These are phyloP conservation scores for Suillus fuscotomentosus DNA, from an alignment of 768 basidiomycete genomes.

Conservation along the genomic window DNA sequence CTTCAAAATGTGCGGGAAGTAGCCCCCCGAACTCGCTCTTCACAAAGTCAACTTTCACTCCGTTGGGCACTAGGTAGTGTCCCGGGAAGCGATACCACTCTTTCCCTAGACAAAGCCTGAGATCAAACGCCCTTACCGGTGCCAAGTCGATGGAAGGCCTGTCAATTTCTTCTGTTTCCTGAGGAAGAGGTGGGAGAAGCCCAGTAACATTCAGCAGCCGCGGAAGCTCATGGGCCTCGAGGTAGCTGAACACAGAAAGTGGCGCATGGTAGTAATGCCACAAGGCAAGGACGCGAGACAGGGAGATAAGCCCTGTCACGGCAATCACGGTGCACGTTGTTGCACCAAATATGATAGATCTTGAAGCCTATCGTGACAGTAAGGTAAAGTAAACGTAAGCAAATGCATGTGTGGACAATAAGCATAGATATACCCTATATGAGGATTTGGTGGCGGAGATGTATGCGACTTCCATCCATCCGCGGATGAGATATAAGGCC, in stretches of 20 bases:
- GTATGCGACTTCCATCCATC: constrained; percentile 80
- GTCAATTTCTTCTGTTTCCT: constrained; percentile 43
- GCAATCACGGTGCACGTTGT: constrained; percentile 72
- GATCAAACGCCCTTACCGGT: constrained; percentile 63
- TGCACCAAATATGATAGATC: constrained; percentile 69
- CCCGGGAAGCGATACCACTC: constrained; percentile 97
- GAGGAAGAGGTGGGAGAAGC: constrained; percentile 48
- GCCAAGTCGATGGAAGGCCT: constrained; percentile 59
- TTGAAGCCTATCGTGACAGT: constrained; percentile 59
- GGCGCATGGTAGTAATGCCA: constrained; percentile 93
- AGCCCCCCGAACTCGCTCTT: constrained; percentile 91
- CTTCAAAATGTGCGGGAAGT: constrained; percentile 78
- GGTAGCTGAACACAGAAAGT: constrained; percentile 61
- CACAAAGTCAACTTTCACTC: constrained; percentile 81
- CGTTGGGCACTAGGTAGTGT: constrained; percentile 84
- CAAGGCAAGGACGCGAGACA: constrained; percentile 78
- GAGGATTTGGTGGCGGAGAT: constrained; percentile 78
- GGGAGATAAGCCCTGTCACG: constrained; percentile 65
- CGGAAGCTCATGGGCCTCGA: constrained; percentile 81
- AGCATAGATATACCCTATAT: constrained; percentile 61
- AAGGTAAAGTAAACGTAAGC: neutral
- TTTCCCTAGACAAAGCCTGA: constrained; percentile 85
- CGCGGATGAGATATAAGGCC: constrained; percentile 79
- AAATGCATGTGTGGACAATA: neutral
- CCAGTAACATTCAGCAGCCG: constrained; percentile 74